phyloP scores from a whole-genome alignment of 208 protist genomes.

The Leishmania turanica region DNA sequence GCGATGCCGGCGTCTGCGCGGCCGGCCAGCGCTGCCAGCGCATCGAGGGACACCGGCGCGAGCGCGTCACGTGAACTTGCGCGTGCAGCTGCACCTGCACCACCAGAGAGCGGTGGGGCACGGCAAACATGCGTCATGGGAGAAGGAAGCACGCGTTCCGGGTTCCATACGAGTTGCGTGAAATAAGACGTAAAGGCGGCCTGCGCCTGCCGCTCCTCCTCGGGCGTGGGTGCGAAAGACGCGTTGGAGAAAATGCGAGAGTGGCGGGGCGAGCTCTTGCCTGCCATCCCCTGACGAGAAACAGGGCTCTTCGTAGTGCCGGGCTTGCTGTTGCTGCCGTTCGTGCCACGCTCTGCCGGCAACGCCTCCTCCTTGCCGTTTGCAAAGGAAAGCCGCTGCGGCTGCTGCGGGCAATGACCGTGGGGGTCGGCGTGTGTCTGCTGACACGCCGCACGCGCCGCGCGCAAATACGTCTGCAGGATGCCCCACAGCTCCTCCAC shows the following conservation, averaged over 20 bases:
- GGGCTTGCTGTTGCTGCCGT: background rate
- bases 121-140: slow-evolving; percentile 8
- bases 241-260: background rate
- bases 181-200: slow-evolving; percentile 28
- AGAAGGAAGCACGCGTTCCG: slow-evolving; percentile 12
- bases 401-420: background rate
- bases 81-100: background rate
- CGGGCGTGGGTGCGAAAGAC: slow-evolving; percentile 12
- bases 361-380: background rate
- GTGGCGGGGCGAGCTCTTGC: background rate
- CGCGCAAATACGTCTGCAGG: slow-evolving; percentile 9
- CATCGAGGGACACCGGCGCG: background rate
- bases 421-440: background rate
- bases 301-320: background rate
- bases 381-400: background rate
- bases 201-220: slow-evolving; percentile 9
- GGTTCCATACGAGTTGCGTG: slow-evolving; percentile 23
- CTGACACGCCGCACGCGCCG: slow-evolving; percentile 7
- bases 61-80: background rate
- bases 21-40: slow-evolving; percentile 5
- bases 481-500: slow-evolving; percentile 28
- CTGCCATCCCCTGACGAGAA: background rate
- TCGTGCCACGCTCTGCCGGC: background rate
- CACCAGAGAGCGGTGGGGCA: background rate
- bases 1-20: background rate